Base-by-base conservation (phyloP, 2,329 filamentous ascomycete species). In the Colletotrichum eremochloae region DNA sequence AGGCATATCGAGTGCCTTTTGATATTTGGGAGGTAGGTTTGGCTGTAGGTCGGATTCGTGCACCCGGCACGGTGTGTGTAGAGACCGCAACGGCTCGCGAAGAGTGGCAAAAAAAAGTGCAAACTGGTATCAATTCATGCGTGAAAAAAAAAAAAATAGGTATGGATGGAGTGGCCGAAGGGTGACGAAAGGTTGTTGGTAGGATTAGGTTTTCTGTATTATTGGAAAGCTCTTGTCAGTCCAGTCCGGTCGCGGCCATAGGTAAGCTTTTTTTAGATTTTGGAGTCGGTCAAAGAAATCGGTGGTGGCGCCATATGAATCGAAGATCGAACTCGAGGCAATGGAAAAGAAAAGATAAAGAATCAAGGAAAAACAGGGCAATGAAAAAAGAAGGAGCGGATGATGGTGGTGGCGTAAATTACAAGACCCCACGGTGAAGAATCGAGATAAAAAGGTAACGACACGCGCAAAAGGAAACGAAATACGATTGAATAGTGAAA, bases 1-100 rank as follows among this genome's bases (percentile, higher is more conserved):
- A 90, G 94, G 94, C 94, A 96, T 96, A 18, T 18, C 36, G 36
- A 29, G 33, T 85, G 88, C 85, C 85, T 81, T 81, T 77, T 67
- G 76, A 76, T 78, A 75, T 40, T 36, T 57, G 24, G 38, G 53
- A 12, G n/a, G n/a, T 58, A 44, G 36, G 29, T 33, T 42, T 58
- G 20, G 50, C 24, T n/a, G 15, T 38, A 50, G 46, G 50, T 67
- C n/a, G 48, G 50, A 33, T 20, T 63, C 61, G 57, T 70, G 71
- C 61, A 36, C 70, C 73, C 66, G 70, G 71, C 60, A 63, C 71
- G 70, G 42, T 42, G 20, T 7, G 40, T 11, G 44, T 8, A 3
- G 2, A 53, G 62, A 36, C 42, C 66, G 46, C 58, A 15, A 31
- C 44, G 60, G 50, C 31, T 63, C 60, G 55, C 44, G 64, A 33